phyloP scores from a whole-genome alignment of 176 grass and related monocot genomes.

The Aegilops tauschii region DNA sequence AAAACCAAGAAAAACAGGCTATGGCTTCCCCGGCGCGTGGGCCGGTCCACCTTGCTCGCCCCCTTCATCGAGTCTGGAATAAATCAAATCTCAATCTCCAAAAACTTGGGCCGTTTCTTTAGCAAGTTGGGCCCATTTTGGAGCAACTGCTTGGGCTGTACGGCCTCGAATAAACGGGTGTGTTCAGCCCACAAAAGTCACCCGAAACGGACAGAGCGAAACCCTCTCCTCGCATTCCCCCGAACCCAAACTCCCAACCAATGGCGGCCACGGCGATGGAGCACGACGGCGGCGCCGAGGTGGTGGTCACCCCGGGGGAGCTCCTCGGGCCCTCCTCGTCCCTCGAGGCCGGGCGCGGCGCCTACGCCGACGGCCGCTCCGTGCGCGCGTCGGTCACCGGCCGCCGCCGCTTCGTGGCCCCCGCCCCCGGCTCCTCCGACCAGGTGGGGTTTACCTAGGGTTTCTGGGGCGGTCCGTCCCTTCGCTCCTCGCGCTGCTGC shows the following conservation, averaged over 20 bases:
- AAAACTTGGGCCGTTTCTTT: no score
- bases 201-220: not conserved
- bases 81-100: no score
- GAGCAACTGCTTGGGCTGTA: not conserved
- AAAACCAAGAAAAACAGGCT: no score
- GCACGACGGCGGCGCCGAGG: slow-evolving; percentile 39
- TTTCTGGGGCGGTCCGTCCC: not conserved
- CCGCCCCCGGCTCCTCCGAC: slow-evolving; percentile 53
- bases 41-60: no score
- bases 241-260: not conserved
- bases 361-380: slow-evolving; percentile 68
- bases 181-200: not conserved
- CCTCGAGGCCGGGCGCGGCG: slow-evolving; percentile 60
- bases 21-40: no score
- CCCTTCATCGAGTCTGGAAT: no score
- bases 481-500: not conserved
- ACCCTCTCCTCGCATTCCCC: not conserved
- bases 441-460: slow-evolving; percentile 39
- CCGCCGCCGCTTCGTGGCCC: slow-evolving; percentile 48
- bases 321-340: slow-evolving; percentile 47
- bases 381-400: slow-evolving; percentile 78
- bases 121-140: no score
- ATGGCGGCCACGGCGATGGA: slow-evolving; percentile 60
- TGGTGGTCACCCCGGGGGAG: slow-evolving; percentile 74
- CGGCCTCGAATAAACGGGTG: not conserved